phyloP scores from a whole-genome alignment of 2,329 filamentous ascomycete species.

The Cadophora sp. region DNA sequence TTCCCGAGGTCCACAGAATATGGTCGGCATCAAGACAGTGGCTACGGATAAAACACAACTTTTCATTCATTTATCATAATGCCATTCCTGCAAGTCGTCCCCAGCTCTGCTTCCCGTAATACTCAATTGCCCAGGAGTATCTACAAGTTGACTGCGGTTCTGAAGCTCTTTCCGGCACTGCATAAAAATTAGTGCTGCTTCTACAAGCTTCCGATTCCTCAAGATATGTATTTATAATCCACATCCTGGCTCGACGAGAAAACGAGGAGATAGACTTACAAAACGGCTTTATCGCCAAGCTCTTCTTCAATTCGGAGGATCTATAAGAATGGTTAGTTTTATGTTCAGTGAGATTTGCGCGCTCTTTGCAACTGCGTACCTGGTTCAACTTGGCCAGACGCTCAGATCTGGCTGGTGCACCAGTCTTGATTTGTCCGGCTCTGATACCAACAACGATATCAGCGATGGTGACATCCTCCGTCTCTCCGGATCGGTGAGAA shows the following conservation, averaged over 20 bases:
- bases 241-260: neutral
- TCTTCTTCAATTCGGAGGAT: constrained; percentile 99
- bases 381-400: constrained; percentile 99
- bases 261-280: constrained; percentile 44
- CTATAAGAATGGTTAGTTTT: constrained; percentile 40
- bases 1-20: neutral
- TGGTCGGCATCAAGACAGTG: neutral
- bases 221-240: neutral
- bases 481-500: constrained; percentile 98
- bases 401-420: constrained; percentile 94
- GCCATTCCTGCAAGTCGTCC: constrained; percentile 22
- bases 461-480: constrained; percentile 98
- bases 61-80: constrained; percentile 33
- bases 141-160: constrained; percentile 88
- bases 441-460: constrained; percentile 98
- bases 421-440: constrained; percentile 98
- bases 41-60: constrained; percentile 26
- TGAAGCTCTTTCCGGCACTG: constrained; percentile 85
- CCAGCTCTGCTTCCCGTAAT: constrained; percentile 23
- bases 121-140: constrained; percentile 11
- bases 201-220: neutral
- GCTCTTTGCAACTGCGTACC: constrained; percentile 18
- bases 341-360: neutral
- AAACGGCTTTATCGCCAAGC: constrained; percentile 89
- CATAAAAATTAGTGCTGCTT: neutral